Evolutionary conservation across 306 rosid genomes (phyloP).

Genomic region (Inga laurina): DNA sequence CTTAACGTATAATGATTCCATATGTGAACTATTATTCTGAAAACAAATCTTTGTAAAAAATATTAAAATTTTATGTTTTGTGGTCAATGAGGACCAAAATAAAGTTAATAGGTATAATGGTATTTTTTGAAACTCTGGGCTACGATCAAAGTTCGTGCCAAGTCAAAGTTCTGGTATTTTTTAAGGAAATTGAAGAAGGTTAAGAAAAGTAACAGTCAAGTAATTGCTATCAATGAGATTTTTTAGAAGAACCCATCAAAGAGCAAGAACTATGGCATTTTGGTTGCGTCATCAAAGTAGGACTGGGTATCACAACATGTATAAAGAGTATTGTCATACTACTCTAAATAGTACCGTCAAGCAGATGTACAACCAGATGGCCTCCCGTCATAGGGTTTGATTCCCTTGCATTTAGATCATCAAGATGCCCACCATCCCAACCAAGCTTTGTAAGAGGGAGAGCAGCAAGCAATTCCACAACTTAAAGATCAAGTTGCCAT

Average conservation of each 20-base stretch:
- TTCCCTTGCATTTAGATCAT: constrained; percentile 67
- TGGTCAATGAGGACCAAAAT: not conserved
- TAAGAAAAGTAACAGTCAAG: too few relatives aligned
- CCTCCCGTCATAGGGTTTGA: constrained; percentile 69
- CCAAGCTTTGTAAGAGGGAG: constrained; percentile 73
- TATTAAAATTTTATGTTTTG: not conserved
- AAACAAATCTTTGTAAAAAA: not conserved
- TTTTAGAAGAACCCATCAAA: constrained; percentile 69
- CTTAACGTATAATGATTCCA: not conserved
- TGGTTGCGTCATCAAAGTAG: constrained; percentile 72
- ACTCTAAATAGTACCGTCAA: constrained; percentile 63
- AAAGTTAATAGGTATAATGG: not conserved
- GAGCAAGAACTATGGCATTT: constrained; percentile 61
- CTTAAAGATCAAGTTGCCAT: constrained; percentile 69
- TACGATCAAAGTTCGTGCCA: too few relatives aligned
- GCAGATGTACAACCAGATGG: constrained; percentile 67
- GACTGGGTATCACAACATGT: constrained; percentile 75
- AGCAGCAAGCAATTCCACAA: constrained; percentile 69
- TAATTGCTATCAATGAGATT: constrained; percentile 33
- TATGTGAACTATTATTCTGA: not conserved
- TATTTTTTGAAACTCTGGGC: too few relatives aligned
- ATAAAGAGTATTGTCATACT: constrained; percentile 69
- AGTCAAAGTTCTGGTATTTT: too few relatives aligned
- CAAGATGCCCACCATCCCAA: constrained; percentile 63
- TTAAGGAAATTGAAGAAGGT: too few relatives aligned